Conservation (phyloP, 2,329 filamentous ascomycete species). For the Cladophialophora psammophila region DNA sequence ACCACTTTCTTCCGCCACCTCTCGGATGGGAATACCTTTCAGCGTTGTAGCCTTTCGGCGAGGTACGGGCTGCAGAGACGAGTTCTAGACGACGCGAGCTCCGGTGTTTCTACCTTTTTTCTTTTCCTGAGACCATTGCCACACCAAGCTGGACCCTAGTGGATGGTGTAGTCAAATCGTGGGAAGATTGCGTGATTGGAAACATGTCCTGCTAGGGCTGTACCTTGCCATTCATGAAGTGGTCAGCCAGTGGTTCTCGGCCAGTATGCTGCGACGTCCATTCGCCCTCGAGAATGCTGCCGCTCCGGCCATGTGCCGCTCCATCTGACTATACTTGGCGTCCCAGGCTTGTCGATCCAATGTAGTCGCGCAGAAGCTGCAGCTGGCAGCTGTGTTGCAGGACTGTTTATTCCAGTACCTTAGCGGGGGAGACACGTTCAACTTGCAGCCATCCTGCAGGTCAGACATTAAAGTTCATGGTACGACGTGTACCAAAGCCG, state of each 20-base stretch:
- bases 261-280: not conserved
- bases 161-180: conserved; percentile 7
- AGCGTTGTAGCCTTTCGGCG: not conserved
- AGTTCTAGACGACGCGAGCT: conserved; percentile 9
- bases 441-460: not conserved
- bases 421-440: not conserved
- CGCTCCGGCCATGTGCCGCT: conserved; percentile 1
- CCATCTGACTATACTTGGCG: not conserved
- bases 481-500: not conserved
- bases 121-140: conserved; percentile 1
- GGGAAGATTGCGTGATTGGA: conserved; percentile 21
- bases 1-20: conserved; percentile 11
- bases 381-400: not conserved
- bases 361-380: not conserved
- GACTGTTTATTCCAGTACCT: not conserved
- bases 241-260: conserved; percentile 1
- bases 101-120: not conserved
- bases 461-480: not conserved
- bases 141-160: not conserved
- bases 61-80: not conserved
- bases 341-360: conserved; percentile 1
- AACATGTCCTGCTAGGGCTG: not conserved
- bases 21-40: conserved; percentile 10
- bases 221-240: conserved; percentile 1
- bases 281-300: not conserved